Evolutionary conservation across 202 grass and related monocot genomes (phyloP).

Genomic region (Panicum hallii): DNA sequence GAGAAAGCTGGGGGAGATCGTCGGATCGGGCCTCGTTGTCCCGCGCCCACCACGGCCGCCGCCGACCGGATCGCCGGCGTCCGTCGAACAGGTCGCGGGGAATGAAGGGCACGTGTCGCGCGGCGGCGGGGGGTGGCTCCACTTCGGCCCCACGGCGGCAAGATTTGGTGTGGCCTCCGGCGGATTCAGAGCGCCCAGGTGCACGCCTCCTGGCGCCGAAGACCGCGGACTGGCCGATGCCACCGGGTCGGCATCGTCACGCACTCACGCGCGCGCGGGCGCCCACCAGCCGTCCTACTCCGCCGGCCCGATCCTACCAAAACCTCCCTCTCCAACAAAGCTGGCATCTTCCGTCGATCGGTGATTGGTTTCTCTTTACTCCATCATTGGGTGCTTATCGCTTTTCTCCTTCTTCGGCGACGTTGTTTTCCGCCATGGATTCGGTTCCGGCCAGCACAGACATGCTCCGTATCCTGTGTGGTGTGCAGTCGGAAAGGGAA

Average conservation of each 20-base stretch:
- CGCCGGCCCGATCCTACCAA: not conserved
- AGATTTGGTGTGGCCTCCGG: constrained; percentile 19
- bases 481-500: constrained; percentile 35
- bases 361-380: not conserved
- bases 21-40: constrained; percentile 4
- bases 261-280: not conserved
- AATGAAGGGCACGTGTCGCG: constrained; percentile 5
- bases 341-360: not conserved
- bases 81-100: not conserved
- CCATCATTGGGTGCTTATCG: not conserved
- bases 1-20: not conserved
- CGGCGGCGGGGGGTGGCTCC: not conserved
- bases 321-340: constrained; percentile 24
- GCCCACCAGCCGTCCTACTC: constrained; percentile 26
- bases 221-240: not conserved
- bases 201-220: constrained; percentile 30
- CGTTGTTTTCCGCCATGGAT: constrained; percentile 31
- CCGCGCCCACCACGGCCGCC: not conserved
- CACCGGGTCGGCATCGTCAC: not conserved
- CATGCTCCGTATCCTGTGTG: not conserved
- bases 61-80: not conserved
- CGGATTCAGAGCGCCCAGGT: constrained; percentile 18
- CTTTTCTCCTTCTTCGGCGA: not conserved
- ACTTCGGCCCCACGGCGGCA: not conserved
- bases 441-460: not conserved